Percentiles rank a stretch among this genome's conserved stretches.
These are phyloP conservation scores for Flaveria trinervia DNA, from an alignment of 129 eudicot species.

Conservation along the genomic window DNA sequence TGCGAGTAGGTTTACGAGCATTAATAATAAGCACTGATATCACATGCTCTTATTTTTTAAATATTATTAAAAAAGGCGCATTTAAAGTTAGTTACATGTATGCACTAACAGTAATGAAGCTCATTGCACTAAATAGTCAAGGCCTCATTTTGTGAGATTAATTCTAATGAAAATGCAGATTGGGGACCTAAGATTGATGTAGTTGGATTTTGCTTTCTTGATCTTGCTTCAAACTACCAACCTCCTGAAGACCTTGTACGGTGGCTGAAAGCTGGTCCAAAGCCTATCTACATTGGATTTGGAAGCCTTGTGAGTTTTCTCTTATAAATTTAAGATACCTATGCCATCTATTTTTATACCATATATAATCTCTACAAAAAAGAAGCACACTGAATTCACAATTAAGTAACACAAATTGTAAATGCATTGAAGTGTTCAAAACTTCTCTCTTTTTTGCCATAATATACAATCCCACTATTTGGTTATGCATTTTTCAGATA, in stretches of 20 bases:
- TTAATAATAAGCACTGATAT: neutral
- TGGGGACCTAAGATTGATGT: constrained; percentile 99
- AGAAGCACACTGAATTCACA: constrained; percentile 17
- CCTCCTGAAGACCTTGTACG: constrained; percentile 86
- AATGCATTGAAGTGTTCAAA: constrained; percentile 12
- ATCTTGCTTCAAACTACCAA: constrained; percentile 88
- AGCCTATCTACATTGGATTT: constrained; percentile 97
- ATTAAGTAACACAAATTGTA: constrained; percentile 6
- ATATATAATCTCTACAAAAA: constrained; percentile 9
- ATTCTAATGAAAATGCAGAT: constrained; percentile 51
- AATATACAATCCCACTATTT: neutral
- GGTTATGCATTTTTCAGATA: neutral
- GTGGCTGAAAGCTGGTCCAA: constrained; percentile 95
- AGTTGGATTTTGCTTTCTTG: constrained; percentile 98
- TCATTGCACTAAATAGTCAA: neutral
- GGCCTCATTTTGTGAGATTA: constrained; percentile 17
- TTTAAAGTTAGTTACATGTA: neutral
- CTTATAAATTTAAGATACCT: neutral
- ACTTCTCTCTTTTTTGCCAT: neutral
- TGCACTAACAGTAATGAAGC: neutral
- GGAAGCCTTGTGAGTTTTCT: constrained; percentile 90
- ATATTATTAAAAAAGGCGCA: neutral
- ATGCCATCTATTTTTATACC: neutral
- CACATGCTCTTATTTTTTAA: neutral
- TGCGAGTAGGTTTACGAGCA: neutral